Percentiles rank a stretch among this genome's conserved stretches.
These are phyloP conservation scores for Peltaster fructicola DNA, from an alignment of 2,329 filamentous ascomycete species.

Conservation along the genomic window DNA sequence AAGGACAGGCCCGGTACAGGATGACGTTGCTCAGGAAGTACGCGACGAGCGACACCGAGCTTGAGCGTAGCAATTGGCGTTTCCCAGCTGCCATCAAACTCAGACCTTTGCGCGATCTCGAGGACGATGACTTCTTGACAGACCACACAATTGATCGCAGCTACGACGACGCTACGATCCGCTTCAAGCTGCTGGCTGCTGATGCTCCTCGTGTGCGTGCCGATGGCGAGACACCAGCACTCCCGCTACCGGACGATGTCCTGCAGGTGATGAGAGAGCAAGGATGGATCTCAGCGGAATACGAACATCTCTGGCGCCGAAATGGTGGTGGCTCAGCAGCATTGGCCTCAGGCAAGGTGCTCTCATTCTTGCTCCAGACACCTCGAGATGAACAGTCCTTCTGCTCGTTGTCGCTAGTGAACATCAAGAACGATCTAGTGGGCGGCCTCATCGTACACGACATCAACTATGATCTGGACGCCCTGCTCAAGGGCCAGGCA, in stretches of 20 bases:
- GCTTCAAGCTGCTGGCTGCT: constrained; percentile 16
- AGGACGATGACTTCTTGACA: constrained; percentile 16
- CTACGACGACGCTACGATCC: constrained; percentile 19
- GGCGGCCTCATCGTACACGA: constrained; percentile 16
- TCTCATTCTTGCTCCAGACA: constrained; percentile 19
- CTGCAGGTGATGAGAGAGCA: constrained; percentile 12
- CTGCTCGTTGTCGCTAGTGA: constrained; percentile 18
- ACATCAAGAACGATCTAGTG: constrained; percentile 15
- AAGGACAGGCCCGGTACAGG: too few relatives aligned
- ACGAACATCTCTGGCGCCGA: constrained; percentile 17
- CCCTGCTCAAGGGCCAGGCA: constrained; percentile 11
- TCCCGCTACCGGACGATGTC: constrained; percentile 13
- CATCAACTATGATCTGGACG: constrained; percentile 12
- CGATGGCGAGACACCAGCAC: constrained; percentile 12
- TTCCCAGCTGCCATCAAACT: constrained; percentile 15
- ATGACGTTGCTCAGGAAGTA: constrained; percentile 15
- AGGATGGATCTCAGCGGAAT: constrained; percentile 18
- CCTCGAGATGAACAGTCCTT: constrained; percentile 17
- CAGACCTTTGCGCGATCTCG: constrained; percentile 12
- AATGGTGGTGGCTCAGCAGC: constrained; percentile 17
- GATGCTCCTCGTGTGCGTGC: constrained; percentile 7
- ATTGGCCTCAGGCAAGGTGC: constrained; percentile 14
- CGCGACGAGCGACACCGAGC: constrained; percentile 16
- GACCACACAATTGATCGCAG: constrained; percentile 20
- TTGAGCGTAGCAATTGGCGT: constrained; percentile 17